Evolutionary conservation across 495 filamentous ascomycete species (phyloP).

Genomic region (Lasiosphaeria hispida): DNA sequence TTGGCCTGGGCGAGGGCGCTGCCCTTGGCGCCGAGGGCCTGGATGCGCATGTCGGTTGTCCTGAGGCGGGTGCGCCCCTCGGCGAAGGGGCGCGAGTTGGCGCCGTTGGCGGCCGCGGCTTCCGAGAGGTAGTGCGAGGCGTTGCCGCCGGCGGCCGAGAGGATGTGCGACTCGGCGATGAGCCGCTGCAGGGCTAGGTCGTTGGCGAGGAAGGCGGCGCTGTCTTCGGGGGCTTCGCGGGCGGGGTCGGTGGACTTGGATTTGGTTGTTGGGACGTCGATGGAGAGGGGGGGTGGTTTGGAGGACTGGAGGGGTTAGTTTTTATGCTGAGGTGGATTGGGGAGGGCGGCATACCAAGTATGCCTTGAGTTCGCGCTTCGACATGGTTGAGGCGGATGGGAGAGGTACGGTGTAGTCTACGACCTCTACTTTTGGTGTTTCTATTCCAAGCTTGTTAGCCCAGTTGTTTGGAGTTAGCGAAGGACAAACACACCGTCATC

Average conservation of each 20-base stretch:
- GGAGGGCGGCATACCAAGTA: conserved; percentile 62
- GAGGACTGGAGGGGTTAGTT: conserved; percentile 40
- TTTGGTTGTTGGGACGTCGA: conserved; percentile 29
- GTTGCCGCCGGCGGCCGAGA: conserved; percentile 64
- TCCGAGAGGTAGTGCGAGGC: conserved; percentile 38
- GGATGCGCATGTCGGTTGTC: conserved; percentile 78
- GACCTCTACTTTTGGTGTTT: conserved; percentile 51
- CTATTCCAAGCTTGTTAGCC: conserved; percentile 13
- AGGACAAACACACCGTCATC: conserved; percentile 13
- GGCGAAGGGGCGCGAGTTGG: conserved; percentile 31
- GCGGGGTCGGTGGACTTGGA: conserved; percentile 27
- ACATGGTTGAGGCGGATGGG: conserved; percentile 42
- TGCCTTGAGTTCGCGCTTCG: conserved; percentile 69
- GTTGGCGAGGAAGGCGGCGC: conserved; percentile 68
- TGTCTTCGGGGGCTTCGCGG: conserved; percentile 45
- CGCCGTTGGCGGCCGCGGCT: conserved; percentile 18
- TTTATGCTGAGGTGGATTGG: neutral
- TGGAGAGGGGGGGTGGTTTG: conserved; percentile 36
- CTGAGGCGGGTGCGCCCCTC: conserved; percentile 56
- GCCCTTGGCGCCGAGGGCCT: conserved; percentile 72
- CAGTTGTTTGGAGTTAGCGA: neutral
- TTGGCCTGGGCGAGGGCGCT: conserved; percentile 72
- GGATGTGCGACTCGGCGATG: conserved; percentile 87
- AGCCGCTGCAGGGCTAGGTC: conserved; percentile 89
- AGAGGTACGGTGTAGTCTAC: conserved; percentile 55